These are phyloP conservation scores for Symmetrospora coprosmae DNA, from an alignment of 768 basidiomycete genomes.

Conservation along the genomic window DNA sequence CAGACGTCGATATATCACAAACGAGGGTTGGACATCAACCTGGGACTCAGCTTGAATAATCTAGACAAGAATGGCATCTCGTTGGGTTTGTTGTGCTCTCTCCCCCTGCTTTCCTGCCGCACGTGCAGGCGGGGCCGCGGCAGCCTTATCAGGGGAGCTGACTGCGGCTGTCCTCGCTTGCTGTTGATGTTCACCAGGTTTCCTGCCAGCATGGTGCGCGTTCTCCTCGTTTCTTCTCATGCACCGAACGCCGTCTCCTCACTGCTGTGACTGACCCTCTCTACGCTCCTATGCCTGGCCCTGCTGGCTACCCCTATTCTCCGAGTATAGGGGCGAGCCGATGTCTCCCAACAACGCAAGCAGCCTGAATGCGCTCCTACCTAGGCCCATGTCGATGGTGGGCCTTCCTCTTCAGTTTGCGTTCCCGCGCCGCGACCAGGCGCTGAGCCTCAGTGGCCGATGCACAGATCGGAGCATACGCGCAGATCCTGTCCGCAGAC, in stretches of 20 bases:
- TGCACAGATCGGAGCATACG: conserved; percentile 19
- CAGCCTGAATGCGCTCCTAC: not conserved
- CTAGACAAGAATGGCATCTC: conserved; percentile 18
- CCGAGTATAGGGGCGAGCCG: conserved; percentile 9
- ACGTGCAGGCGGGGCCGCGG: too few relatives aligned
- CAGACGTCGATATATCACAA: too few relatives aligned
- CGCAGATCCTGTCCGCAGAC: not conserved
- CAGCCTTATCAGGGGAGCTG: not conserved
- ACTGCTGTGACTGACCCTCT: not conserved
- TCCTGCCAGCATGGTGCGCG: conserved; percentile 21
- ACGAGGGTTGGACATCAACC: too few relatives aligned
- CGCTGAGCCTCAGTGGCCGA: not conserved
- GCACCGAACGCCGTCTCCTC: not conserved
- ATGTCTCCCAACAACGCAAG: conserved; percentile 17
- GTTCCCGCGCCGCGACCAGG: not conserved
- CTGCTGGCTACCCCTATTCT: not conserved
- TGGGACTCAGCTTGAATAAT: conserved; percentile 11
- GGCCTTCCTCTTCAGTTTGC: not conserved
- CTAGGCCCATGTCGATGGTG: conserved; percentile 18
- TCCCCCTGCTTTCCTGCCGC: not conserved
- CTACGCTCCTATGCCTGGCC: too few relatives aligned
- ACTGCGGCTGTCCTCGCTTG: not conserved
- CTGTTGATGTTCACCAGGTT: not conserved
- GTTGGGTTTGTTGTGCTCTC: not conserved
- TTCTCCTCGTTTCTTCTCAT: too few relatives aligned